Evolutionary conservation across 1,284 basidiomycete genomes (phyloP), one percentile per base, ranked within the genome.

Genomic region (Cryptococcus depauperatus): DNA sequence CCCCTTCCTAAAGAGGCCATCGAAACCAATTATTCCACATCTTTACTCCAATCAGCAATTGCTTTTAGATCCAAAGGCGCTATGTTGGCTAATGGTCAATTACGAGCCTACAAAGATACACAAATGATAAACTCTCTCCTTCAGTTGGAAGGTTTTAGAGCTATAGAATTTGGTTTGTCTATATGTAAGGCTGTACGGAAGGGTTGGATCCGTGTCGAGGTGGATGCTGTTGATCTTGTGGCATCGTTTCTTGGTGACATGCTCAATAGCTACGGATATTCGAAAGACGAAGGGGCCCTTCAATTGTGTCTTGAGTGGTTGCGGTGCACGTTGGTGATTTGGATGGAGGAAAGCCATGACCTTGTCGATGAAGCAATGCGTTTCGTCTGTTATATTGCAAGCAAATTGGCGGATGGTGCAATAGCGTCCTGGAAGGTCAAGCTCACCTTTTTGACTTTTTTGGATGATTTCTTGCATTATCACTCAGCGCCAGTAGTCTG

Each of bases 341-440:
- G 89, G 88, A 60, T 77, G n/a, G 55, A 69, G 18, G 58, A 62
- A 7, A 3, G n/a, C n/a, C 29, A 64, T 21, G 73, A 76, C 5
- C 63, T 79, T 13, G 71, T 74, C 8, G 69, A 69, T 21, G 69
- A 75, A 16, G 75, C 79, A 16, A 70, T 75, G 33, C 41, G 62
- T 7, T 62, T 90, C 25, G 77, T 76, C 50, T 61, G 63, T 1
- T 82, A 76, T 76, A 66, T 88, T 43, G 72, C 77, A 22, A 53
- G 59, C 3, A 71, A 72, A 47, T 63, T 80, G 27, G 50, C 56
- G 13, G 71, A 68, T 27, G 72, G 74, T 13, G 75, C 74, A 34
- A 62, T 81, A 2, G 69, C 71, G 0, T 79, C 77, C 2, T 91
- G 87, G 86, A 74, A 70, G 40, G 75, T 81, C 27, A 79, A 87